Evolutionary conservation across 1,284 basidiomycete species (phyloP).

Genomic region (Heterobasidion occidentale): DNA sequence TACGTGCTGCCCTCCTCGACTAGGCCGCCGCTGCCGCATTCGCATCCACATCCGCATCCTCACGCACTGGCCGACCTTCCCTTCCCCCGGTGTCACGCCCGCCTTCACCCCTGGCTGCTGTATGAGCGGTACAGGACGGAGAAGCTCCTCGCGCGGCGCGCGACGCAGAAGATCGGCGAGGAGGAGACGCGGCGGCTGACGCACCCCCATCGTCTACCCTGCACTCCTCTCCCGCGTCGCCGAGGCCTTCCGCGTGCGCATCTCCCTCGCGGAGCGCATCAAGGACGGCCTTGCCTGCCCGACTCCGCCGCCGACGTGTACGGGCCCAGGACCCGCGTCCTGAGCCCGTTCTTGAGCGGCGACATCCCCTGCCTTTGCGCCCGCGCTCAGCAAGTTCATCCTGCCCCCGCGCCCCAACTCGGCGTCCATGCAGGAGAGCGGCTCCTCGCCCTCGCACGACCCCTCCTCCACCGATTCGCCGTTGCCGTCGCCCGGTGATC

Average conservation of each 20-base stretch:
- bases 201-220: too few relatives aligned
- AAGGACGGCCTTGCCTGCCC: too few relatives aligned
- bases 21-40: constrained; percentile 28
- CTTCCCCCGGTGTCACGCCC: constrained; percentile 14
- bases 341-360: too few relatives aligned
- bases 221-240: too few relatives aligned
- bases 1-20: constrained; percentile 21
- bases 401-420: constrained; percentile 4
- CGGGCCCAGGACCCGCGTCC: too few relatives aligned
- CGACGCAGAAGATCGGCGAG: constrained; percentile 67
- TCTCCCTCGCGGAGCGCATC: too few relatives aligned
- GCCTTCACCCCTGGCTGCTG: constrained; percentile 28
- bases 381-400: constrained; percentile 3
- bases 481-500: constrained; percentile 25
- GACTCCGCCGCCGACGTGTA: too few relatives aligned
- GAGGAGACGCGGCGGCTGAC: constrained; percentile 60
- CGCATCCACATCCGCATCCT: constrained; percentile 19
- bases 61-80: constrained; percentile 3
- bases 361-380: too few relatives aligned
- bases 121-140: constrained; percentile 82
- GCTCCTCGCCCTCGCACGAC: constrained; percentile 29
- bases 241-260: too few relatives aligned
- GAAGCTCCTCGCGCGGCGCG: constrained; percentile 74
- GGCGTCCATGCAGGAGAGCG: constrained; percentile 16
- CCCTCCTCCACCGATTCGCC: constrained; percentile 10